Evolutionary conservation across 2,329 filamentous ascomycete species (phyloP), one percentile per base, ranked within the genome.

Genomic region (Tympanopsis confertula): DNA sequence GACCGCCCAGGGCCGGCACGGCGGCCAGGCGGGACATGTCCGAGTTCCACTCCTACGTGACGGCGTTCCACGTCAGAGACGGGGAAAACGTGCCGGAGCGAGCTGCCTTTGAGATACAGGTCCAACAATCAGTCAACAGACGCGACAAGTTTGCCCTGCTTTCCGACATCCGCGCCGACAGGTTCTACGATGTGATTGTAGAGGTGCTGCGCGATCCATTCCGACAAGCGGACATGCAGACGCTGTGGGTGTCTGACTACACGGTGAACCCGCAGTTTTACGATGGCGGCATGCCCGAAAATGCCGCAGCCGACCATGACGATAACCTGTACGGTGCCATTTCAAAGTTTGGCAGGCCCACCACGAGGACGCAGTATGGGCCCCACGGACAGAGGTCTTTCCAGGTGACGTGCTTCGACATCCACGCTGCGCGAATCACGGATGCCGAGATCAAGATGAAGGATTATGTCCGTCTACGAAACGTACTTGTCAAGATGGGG

Each of bases 211-310:
- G 55, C 35, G 57, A 63, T 2, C 69, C 70, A 0, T 65, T 55
- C 32, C 58, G 65, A 20, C 15, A 47, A 5, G 50, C 52, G 17
- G 65, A 69, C 19, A 70, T 58, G 40, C 57, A 72, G 12, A 73
- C 75, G 4, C 45, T 94, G 0, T 87, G 87, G 63, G 62, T 94
- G 14, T 82, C 84, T 0, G 88, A 95, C 56, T 94, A 88, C 54
- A 93, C 86, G 0, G 61, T 73, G 37, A 86, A 95, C 49, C 50
- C 64, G 0, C 42, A 50, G 1, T 77, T 95, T 41, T 79, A 69
- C 45, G 57, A 76, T 24, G 75, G 74, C 41, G 48, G 50, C 13
- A 51, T 62, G 22, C 59, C 59, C 3, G 50, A 56, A 35, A 54
- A 61, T 7, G 49, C 51, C 4, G 41, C n/a, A n/a, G n/a, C n/a